Conservation (phyloP, 1,284 basidiomycete genomes). For the Rhodotorula mucilaginosa region DNA sequence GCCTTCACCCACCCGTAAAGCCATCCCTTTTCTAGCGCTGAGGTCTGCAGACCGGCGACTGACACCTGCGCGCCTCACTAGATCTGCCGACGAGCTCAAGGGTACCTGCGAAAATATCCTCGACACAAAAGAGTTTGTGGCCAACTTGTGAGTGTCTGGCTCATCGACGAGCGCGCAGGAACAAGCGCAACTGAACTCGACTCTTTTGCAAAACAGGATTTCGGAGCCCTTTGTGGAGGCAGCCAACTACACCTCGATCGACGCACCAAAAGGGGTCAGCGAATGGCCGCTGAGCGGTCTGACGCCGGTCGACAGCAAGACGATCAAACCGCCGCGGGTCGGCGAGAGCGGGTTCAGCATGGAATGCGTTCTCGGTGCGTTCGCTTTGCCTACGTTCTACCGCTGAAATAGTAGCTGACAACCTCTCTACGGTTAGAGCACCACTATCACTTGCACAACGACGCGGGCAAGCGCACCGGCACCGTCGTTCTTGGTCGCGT, state of each 20-base stretch:
- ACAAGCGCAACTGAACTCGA: rapidly evolving
- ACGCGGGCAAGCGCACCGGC: slow-evolving; percentile 51
- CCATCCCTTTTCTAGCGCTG: background rate
- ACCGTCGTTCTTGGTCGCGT: slow-evolving; percentile 66
- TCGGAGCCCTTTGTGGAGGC: slow-evolving; percentile 62
- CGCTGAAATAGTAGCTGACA: background rate
- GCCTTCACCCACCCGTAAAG: slow-evolving; percentile 54
- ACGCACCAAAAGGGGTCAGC: slow-evolving; percentile 63
- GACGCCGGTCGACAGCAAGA: slow-evolving; percentile 61
- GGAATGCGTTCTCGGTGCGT: slow-evolving; percentile 65
- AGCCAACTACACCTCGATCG: slow-evolving; percentile 65
- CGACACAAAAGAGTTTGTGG: slow-evolving; percentile 66
- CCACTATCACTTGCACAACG: slow-evolving; percentile 57
- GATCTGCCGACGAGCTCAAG: slow-evolving; percentile 51
- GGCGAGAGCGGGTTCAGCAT: slow-evolving; percentile 67
- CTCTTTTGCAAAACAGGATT: slow-evolving; percentile 7
- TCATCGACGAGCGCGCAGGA: no score
- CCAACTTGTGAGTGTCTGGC: slow-evolving; percentile 56
- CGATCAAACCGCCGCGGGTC: slow-evolving; percentile 64
- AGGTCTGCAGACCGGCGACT: background rate
- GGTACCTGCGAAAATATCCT: slow-evolving; percentile 69
- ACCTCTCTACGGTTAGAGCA: slow-evolving; percentile 13
- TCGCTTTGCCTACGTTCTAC: no score
- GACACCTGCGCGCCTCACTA: background rate
- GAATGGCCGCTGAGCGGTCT: slow-evolving; percentile 74